These are phyloP conservation scores for Brassica nigra DNA, from an alignment of 345 rosid genomes.

Conservation along the genomic window DNA sequence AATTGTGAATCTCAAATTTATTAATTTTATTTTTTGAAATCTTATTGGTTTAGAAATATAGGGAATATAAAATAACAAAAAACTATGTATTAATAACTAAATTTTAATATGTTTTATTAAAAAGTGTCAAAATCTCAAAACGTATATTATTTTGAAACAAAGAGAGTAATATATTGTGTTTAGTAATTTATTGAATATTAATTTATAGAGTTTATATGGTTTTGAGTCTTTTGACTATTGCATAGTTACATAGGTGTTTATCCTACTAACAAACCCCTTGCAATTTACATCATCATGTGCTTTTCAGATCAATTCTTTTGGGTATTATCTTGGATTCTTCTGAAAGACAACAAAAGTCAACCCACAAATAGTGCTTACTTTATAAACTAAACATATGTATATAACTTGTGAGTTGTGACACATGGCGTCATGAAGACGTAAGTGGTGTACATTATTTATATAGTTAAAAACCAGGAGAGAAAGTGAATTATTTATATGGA, in stretches of 20 bases:
- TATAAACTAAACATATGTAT: background rate
- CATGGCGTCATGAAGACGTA: constrained; percentile 28
- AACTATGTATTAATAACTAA: no score
- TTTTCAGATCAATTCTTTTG: background rate
- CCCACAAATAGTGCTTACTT: background rate
- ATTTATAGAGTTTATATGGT: background rate
- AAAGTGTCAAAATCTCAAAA: no score
- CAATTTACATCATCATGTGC: background rate
- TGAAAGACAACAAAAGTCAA: constrained; percentile 21
- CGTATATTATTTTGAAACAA: no score
- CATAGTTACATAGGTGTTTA: background rate
- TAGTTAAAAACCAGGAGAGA: background rate
- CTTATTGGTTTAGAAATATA: no score
- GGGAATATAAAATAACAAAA: no score
- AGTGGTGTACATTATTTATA: background rate
- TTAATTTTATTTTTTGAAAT: no score
- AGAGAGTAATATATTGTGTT: no score
- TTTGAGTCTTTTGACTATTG: background rate
- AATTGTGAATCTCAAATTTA: no score
- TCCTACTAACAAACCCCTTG: background rate
- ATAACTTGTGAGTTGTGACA: background rate
- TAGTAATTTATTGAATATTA: no score
- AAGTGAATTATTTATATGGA: background rate
- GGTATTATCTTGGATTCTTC: background rate
- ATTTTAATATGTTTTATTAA: no score